Conservation (phyloP, 768 basidiomycete species). For the Collybia mongolica region DNA sequence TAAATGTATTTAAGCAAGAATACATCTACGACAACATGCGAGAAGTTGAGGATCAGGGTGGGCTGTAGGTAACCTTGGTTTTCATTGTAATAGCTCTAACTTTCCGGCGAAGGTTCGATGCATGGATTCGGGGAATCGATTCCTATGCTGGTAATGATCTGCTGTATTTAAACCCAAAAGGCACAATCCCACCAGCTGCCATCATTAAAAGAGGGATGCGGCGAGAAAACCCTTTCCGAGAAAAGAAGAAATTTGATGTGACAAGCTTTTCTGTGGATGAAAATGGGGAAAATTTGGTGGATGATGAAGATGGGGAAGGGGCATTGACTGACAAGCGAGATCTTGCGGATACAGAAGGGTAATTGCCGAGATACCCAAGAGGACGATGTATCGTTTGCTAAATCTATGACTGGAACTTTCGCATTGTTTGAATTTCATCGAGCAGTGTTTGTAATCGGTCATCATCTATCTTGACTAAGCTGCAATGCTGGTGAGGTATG, state of each 20-base stretch:
- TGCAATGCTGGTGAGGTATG: constrained; percentile 22
- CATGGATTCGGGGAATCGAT: constrained; percentile 80
- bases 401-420: constrained; percentile 72
- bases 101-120: constrained; percentile 64
- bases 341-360: constrained; percentile 56
- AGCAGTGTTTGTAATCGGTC: constrained; percentile 79
- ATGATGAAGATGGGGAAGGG: constrained; percentile 34
- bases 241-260: constrained; percentile 66
- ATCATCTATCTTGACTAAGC: constrained; percentile 86
- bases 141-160: constrained; percentile 76
- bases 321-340: constrained; percentile 34
- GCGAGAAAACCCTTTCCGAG: constrained; percentile 62
- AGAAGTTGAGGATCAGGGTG: constrained; percentile 73
- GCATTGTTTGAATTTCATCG: constrained; percentile 87
- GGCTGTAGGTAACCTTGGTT: constrained; percentile 53
- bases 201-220: constrained; percentile 60
- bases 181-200: constrained; percentile 69
- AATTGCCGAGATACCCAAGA: constrained; percentile 7
- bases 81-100: background rate
- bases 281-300: constrained; percentile 27
- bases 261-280: constrained; percentile 46
- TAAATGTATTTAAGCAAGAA: constrained; percentile 81
- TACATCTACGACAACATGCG: constrained; percentile 89
- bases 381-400: background rate
- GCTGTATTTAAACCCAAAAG: constrained; percentile 73